These are phyloP conservation scores for Aspergillus pseudoglaucus DNA, from an alignment of 2,329 filamentous ascomycete species.

Conservation along the genomic window DNA sequence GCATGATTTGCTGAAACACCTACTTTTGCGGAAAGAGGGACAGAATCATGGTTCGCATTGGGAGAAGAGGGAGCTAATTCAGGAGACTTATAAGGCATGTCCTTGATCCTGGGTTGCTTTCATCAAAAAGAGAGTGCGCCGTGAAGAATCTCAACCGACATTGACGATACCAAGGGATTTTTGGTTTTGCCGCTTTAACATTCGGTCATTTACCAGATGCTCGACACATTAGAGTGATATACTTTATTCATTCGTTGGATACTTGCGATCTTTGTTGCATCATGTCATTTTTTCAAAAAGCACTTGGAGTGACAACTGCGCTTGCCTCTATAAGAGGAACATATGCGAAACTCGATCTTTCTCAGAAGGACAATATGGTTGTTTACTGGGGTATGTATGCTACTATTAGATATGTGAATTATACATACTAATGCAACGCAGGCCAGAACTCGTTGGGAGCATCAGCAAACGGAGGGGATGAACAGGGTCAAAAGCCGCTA, in stretches of 20 bases:
- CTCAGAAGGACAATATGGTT: slow-evolving; percentile 50
- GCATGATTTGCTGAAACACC: too few relatives aligned
- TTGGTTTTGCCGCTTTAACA: neutral
- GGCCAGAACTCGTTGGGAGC: slow-evolving; percentile 57
- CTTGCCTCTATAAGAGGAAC: slow-evolving; percentile 25
- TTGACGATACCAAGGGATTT: neutral
- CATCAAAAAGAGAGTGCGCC: neutral
- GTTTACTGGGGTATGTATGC: slow-evolving; percentile 55
- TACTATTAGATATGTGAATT: neutral
- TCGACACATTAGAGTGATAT: slow-evolving; percentile 2
- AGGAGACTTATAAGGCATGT: neutral
- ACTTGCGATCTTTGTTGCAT: slow-evolving; percentile 1
- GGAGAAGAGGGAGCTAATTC: neutral
- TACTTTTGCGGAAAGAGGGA: too few relatives aligned
- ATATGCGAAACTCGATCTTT: slow-evolving; percentile 39
- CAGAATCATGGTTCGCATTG: too few relatives aligned
- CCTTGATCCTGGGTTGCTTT: neutral
- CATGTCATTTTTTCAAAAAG: slow-evolving; percentile 22
- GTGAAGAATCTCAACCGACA: neutral
- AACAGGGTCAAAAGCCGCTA: slow-evolving; percentile 47
- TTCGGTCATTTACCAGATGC: neutral
- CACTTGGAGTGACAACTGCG: slow-evolving; percentile 21
- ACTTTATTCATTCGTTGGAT: neutral
- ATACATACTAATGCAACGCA: slow-evolving; percentile 3
- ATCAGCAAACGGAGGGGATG: slow-evolving; percentile 28